phyloP scores from a whole-genome alignment of 2,329 filamentous ascomycete genomes.

The Aspergillus puulaauensis region DNA sequence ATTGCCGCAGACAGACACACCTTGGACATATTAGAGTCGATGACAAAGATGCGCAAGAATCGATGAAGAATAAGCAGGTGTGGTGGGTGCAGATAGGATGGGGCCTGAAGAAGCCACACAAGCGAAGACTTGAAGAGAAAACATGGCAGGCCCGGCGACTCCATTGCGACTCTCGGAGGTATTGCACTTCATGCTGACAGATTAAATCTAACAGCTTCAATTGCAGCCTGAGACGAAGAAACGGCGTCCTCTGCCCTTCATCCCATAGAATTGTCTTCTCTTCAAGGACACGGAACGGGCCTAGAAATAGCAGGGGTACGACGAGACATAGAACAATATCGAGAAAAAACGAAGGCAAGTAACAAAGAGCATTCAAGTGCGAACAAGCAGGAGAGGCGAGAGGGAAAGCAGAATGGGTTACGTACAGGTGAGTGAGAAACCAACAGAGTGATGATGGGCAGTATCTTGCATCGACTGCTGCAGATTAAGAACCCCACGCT shows the following conservation, averaged over 20 bases:
- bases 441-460: constrained; percentile 4
- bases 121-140: constrained; percentile 13
- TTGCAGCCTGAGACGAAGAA: neutral
- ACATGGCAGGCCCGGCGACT: constrained; percentile 9
- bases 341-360: constrained; percentile 4
- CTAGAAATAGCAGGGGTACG: neutral
- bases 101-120: constrained; percentile 11
- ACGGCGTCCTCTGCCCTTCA: neutral
- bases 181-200: neutral
- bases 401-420: neutral
- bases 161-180: constrained; percentile 13
- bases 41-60: neutral
- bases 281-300: neutral
- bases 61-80: constrained; percentile 3
- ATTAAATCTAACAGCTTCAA: neutral
- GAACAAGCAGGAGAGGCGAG: neutral
- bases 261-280: neutral
- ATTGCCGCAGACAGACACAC: neutral
- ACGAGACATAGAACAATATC: neutral
- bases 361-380: constrained; percentile 2
- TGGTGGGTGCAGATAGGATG: constrained; percentile 4
- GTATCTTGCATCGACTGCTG: constrained; percentile 22
- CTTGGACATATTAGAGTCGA: constrained; percentile 5
- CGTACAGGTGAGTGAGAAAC: constrained; percentile 21
- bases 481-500: constrained; percentile 14